Conservation (phyloP, 1,284 basidiomycete species). For the Ceratobasidium papillatum region DNA sequence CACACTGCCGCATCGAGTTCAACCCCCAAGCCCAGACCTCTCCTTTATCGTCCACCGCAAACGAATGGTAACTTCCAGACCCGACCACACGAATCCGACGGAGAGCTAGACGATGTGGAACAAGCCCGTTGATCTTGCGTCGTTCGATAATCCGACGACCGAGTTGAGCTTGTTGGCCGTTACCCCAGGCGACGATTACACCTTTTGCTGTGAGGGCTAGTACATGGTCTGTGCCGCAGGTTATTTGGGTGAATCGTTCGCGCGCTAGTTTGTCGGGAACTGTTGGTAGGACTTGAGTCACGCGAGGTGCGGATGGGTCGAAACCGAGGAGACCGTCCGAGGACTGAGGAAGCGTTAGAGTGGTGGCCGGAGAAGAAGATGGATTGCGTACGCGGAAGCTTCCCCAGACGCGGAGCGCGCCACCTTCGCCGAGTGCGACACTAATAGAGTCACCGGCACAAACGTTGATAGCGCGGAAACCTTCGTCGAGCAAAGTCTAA, state of each 20-base stretch:
- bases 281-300: slow-evolving; percentile 54
- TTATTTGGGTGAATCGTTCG: slow-evolving; percentile 71
- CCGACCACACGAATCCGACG: slow-evolving; percentile 61
- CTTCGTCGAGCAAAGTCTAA: slow-evolving; percentile 72
- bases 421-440: slow-evolving; percentile 78
- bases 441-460: slow-evolving; percentile 87
- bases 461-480: slow-evolving; percentile 83
- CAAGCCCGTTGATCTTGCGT: slow-evolving; percentile 58
- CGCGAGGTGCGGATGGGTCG: slow-evolving; percentile 57
- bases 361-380: background rate
- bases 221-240: slow-evolving; percentile 65
- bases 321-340: slow-evolving; percentile 90
- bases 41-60: slow-evolving; percentile 69
- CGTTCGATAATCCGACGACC: slow-evolving; percentile 61
- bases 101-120: slow-evolving; percentile 59
- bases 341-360: slow-evolving; percentile 50
- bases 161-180: slow-evolving; percentile 62
- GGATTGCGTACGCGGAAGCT: slow-evolving; percentile 79
- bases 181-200: slow-evolving; percentile 64
- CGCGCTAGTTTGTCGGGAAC: slow-evolving; percentile 48
- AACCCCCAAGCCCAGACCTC: slow-evolving; percentile 85
- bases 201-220: slow-evolving; percentile 63
- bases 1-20: slow-evolving; percentile 73
- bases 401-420: slow-evolving; percentile 89
- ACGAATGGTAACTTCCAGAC: slow-evolving; percentile 66